Base-by-base conservation (phyloP, 345 rosid genomes). In the Camelina neglecta region DNA sequence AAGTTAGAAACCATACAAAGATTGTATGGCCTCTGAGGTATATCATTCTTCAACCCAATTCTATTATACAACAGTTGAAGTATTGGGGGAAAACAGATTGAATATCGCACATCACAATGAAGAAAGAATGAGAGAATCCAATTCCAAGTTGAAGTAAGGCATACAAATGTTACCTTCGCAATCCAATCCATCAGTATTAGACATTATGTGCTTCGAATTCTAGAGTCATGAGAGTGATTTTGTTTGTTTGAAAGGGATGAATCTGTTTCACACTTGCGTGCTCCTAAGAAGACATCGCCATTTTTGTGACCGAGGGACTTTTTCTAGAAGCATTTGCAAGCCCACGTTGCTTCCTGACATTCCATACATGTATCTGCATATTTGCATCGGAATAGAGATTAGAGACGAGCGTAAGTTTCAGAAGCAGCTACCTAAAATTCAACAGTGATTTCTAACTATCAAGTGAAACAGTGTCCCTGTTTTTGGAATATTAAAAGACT, bases 271-370 rank as follows among this genome's bases (percentile, higher is more conserved):
- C 71, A 86, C 87, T 84, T 87, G 96, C 2, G 88, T 81, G 77
- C 96, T 96, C 69, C 87, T 69, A 60, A 88, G 87, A 60, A 88
- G 86, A 72, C 97, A 96, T 86, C 93, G 88, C 96, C 89, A 86
- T 67, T 82, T 94, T 78, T 86, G 75, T 58, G 80, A 73, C 47
- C 77, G 83, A 50, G 96, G 86, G 42, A 81, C 84, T 79, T 87
- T 89, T 71, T 96, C 99, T 67, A 96, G 76, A 35, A 93, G 87
- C 90, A 96, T 83, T 58, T 88, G 84, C 90, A 96, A 83, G 69
- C 99, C 99, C 9, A 61, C 80, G 54, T 86, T 85, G 82, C 80
- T 84, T 38, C 89, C 76, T 51, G 98, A 81, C 67, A 87, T 64
- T 62, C 95, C 96, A 74, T 58, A 89, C 81, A 80, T 62, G 73